Base-by-base conservation (phyloP, 139 green algal species). In the Chlorella ohadii region DNA sequence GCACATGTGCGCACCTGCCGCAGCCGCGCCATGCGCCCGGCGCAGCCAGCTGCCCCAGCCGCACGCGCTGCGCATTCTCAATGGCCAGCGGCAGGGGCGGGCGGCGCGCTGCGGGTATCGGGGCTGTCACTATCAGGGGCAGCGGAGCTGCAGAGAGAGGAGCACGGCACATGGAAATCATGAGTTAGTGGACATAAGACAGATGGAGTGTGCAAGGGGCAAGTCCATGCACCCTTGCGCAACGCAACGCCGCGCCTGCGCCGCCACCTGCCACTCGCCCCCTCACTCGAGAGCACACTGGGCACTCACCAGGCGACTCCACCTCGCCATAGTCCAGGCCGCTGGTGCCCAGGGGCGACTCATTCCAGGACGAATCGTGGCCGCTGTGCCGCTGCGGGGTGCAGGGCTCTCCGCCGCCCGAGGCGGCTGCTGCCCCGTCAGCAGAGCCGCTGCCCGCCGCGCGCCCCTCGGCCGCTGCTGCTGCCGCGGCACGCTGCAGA, bases 11-110 rank as follows among this genome's bases (percentile, higher is more conserved):
- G 27, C 70, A 77, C 70, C 34, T 61, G 34, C 11, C 28, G 59
- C 85, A 89, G 57, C 85, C 85, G 36, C 51, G 57, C 85, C 85
- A 89, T 5, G 72, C 81, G 65, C 72, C 80, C 3, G 31, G 33
- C 2, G 25, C 3, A 3, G 59, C 61, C 23, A 39, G 4, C 36
- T 34, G 56, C 7, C 72, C 80, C 63, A 78, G 34, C 4, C 81
- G 71, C 67, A 89, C 67, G 31, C 80, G 56, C 41, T 81, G 44
- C 17, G 79, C 77, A 36, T 89, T 89, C 25, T 76, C 28, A 20
- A 89, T 63, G 23, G 85, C 80, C 28, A 64, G 23, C 12, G 64
- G 33, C 59, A 89, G 73, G 19, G 72, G 80, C 31, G 44, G 44
- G 7, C 44, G 44, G 7, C 44, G 44, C 44, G 44, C 44, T 51